Evolutionary conservation across 306 rosid genomes (phyloP).

Genomic region (Medicago ruthenica): DNA sequence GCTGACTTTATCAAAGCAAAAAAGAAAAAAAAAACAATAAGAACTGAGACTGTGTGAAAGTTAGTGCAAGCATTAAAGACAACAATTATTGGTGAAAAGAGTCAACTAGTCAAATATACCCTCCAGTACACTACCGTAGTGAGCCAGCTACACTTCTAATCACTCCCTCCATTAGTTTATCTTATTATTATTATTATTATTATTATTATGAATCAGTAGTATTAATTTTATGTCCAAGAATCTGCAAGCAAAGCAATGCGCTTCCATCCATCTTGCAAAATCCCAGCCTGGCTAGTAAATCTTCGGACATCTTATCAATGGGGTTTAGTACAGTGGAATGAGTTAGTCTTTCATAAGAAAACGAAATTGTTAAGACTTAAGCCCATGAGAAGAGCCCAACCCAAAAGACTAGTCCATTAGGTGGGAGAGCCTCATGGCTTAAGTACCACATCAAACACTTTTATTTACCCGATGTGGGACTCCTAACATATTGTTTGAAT

Average conservation of each 20-base stretch:
- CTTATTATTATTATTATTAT: too few relatives aligned
- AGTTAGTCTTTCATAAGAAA: too few relatives aligned
- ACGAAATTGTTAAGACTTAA: too few relatives aligned
- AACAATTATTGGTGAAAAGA: constrained; percentile 42
- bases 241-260: constrained; percentile 33
- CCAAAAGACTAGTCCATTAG: too few relatives aligned
- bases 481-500: too few relatives aligned
- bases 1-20: background rate
- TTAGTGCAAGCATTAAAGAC: constrained; percentile 44
- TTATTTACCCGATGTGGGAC: too few relatives aligned
- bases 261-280: constrained; percentile 21
- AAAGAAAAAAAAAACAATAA: background rate
- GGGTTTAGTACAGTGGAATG: too few relatives aligned
- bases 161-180: background rate
- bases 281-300: constrained; percentile 32
- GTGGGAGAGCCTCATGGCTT: too few relatives aligned
- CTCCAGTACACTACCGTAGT: constrained; percentile 35
- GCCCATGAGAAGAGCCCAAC: too few relatives aligned
- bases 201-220: too few relatives aligned
- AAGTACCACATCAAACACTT: too few relatives aligned
- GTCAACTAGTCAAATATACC: constrained; percentile 43
- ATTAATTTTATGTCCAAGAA: too few relatives aligned
- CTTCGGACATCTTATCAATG: background rate
- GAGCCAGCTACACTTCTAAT: constrained; percentile 28
- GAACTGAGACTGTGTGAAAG: constrained; percentile 23